Evolutionary conservation across 139 green algal species (phyloP).

Genomic region (Tetraselmis chui): DNA sequence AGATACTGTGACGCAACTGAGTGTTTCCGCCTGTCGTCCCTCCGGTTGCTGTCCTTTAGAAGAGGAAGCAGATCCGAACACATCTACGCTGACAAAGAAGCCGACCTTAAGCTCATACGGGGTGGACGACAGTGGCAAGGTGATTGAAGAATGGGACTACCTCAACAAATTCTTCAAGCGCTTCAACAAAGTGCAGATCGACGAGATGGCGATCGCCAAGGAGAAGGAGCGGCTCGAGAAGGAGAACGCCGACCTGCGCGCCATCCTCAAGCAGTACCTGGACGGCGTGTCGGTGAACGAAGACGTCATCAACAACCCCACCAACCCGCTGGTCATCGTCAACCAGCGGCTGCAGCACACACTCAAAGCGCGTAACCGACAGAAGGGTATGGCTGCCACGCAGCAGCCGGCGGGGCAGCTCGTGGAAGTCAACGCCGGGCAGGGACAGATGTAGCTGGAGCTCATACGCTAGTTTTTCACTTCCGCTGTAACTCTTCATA

Average conservation of each 20-base stretch:
- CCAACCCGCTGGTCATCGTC: conserved; percentile 79
- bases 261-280: conserved; percentile 64
- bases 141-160: conserved; percentile 70
- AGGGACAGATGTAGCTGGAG: not conserved
- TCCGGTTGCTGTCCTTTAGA: too few species aligned
- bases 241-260: conserved; percentile 72
- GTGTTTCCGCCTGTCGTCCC: too few species aligned
- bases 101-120: conserved; percentile 21
- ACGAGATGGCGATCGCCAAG: conserved; percentile 59
- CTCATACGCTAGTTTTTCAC: too few species aligned
- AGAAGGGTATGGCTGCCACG: not conserved
- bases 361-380: not conserved
- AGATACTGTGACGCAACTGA: too few species aligned
- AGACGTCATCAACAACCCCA: conserved; percentile 71
- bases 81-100: not conserved
- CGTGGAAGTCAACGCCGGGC: not conserved
- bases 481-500: too few species aligned
- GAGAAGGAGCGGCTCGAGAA: conserved; percentile 57
- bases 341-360: conserved; percentile 65
- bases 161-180: conserved; percentile 67
- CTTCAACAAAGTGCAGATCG: conserved; percentile 60
- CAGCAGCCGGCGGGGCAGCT: not conserved
- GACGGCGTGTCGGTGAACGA: conserved; percentile 69
- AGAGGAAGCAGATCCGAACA: conserved; percentile 6
- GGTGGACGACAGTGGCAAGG: conserved; percentile 32